Evolutionary conservation across 2,329 filamentous ascomycete genomes (phyloP).

Genomic region (Monilinia fructicola): DNA sequence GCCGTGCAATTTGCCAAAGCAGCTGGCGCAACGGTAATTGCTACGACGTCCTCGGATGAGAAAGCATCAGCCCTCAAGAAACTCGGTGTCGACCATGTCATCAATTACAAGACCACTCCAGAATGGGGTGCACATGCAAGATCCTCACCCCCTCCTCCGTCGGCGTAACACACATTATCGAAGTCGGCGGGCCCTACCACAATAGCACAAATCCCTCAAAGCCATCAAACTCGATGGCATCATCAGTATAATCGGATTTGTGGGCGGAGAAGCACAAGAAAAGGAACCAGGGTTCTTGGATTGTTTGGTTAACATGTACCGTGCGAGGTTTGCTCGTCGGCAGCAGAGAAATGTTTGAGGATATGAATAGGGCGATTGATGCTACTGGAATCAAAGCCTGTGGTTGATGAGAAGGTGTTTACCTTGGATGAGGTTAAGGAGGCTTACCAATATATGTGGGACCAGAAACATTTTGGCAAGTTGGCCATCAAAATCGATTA

Average conservation of each 20-base stretch:
- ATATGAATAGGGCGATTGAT: slow-evolving; percentile 52
- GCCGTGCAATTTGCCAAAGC: slow-evolving; percentile 46
- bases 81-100: slow-evolving; percentile 46
- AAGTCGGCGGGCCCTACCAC: slow-evolving; percentile 46
- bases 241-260: slow-evolving; percentile 44
- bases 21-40: slow-evolving; percentile 45
- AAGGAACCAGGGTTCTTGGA: slow-evolving; percentile 39
- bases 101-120: slow-evolving; percentile 46
- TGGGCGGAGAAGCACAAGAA: slow-evolving; percentile 37
- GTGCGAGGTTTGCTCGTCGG: slow-evolving; percentile 51
- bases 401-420: slow-evolving; percentile 50
- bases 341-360: slow-evolving; percentile 50
- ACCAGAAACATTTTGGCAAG: slow-evolving; percentile 42
- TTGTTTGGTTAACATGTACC: slow-evolving; percentile 42
- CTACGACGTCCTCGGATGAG: slow-evolving; percentile 44
- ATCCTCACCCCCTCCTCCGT: slow-evolving; percentile 41
- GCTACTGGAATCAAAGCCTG: slow-evolving; percentile 47
- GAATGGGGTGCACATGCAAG: slow-evolving; percentile 46
- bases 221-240: slow-evolving; percentile 46
- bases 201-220: slow-evolving; percentile 45
- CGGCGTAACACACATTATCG: slow-evolving; percentile 48
- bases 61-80: slow-evolving; percentile 43
- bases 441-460: slow-evolving; percentile 53
- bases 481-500: slow-evolving; percentile 23
- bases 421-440: slow-evolving; percentile 46